These are phyloP conservation scores for Escallonia rubra DNA, from an alignment of 129 eudicot genomes.

Conservation along the genomic window DNA sequence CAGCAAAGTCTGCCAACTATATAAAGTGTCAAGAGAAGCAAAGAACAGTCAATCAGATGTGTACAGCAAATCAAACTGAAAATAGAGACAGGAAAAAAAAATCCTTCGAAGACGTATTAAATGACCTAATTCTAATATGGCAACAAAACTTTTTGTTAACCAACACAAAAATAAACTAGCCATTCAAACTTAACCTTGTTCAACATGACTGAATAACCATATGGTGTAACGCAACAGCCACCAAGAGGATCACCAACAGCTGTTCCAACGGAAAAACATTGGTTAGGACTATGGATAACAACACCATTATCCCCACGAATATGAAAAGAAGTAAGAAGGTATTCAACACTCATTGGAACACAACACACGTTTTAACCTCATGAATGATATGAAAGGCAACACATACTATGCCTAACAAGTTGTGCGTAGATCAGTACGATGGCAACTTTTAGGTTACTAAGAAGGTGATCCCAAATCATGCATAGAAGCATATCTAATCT, in stretches of 20 bases:
- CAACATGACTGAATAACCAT: conserved; percentile 76
- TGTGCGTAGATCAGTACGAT: background rate
- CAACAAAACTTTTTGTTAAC: background rate
- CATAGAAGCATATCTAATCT: background rate
- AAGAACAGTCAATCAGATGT: too few species aligned
- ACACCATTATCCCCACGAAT: background rate
- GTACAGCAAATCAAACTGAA: too few species aligned
- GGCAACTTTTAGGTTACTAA: background rate
- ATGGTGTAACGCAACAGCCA: conserved; percentile 80
- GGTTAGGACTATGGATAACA: background rate
- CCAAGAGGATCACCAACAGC: conserved; percentile 95
- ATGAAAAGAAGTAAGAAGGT: background rate
- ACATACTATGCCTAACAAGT: background rate
- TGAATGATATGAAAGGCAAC: too few species aligned
- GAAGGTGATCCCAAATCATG: background rate
- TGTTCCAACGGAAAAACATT: conserved; percentile 27
- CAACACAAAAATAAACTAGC: too few species aligned
- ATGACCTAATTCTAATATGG: too few species aligned
- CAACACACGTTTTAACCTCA: too few species aligned
- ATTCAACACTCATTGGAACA: too few species aligned
- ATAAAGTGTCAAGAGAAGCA: conserved; percentile 12
- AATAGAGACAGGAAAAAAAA: too few species aligned
- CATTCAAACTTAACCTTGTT: conserved; percentile 48
- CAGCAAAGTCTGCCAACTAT: conserved; percentile 81
- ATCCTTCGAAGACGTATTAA: too few species aligned